Evolutionary conservation across 1,284 basidiomycete genomes (phyloP), one percentile per base, ranked within the genome.

Genomic region (Rhodotorula sp.): DNA sequence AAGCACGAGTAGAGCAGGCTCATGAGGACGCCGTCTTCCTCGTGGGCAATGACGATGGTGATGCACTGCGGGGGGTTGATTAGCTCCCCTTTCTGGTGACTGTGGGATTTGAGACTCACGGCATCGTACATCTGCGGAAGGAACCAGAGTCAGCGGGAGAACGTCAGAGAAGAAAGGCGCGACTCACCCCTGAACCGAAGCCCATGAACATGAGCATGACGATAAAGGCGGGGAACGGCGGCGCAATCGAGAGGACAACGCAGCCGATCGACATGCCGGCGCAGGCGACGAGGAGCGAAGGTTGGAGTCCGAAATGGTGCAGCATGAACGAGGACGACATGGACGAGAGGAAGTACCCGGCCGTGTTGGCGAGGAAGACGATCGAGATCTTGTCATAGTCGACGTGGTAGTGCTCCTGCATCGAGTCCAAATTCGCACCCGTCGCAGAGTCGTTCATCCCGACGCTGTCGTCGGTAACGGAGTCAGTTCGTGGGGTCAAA

Each of bases 361-460:
- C 59, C 14, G 71, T 58, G 60, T 67, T 67, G 50, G 59, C 55
- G 23, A 76, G 56, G 57, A 76, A 76, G 26, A 74, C 75, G 55
- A 69, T 48, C 26, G 70, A 72, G 57, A 76, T 76, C 48, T 66
- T 43, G 43, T 71, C 68, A 62, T 70, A 71, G 1, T 66, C 62
- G 16, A 74, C 72, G 19, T 34, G 2, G 67, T 76, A 76, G 63
- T 66, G 49, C 31, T 60, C 66, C 23, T 74, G 72, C 75, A 76
- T 76, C 50, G 65, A 63, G 43, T 64, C 67, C 23, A 76, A 56
- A 52, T 70, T 74, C 4, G 68, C 72, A n/a, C 72, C 74, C 5
- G 68, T 71, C n/a, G 72, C 70, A 6, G 68, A 68, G 43, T 76
- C 75, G 54, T 68, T 68, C 62, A 65, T 61, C 5, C 61, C 65